Conservation (phyloP, 805 yeast species). For the Candida adriatica region DNA sequence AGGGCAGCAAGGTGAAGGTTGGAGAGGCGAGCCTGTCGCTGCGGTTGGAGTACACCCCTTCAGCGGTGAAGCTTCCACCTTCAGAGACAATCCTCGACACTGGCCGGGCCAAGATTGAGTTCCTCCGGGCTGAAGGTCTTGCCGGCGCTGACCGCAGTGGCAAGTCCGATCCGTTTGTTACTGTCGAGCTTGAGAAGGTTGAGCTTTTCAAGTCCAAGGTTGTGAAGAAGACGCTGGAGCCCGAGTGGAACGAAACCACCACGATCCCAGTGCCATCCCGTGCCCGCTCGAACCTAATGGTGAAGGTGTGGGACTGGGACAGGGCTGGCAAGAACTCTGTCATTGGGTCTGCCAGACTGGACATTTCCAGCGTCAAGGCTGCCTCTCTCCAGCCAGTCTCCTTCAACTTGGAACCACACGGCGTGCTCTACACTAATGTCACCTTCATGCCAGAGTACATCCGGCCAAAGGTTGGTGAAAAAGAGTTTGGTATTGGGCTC, state of each 20-base stretch:
- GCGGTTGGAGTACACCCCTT: slow-evolving; percentile 56
- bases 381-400: slow-evolving; percentile 37
- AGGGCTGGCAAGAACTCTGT: slow-evolving; percentile 61
- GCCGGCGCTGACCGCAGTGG: slow-evolving; percentile 64
- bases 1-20: slow-evolving; percentile 39
- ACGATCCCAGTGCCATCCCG: slow-evolving; percentile 59
- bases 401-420: slow-evolving; percentile 56
- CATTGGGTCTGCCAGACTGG: slow-evolving; percentile 47
- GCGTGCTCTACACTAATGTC: slow-evolving; percentile 46
- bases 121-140: slow-evolving; percentile 49
- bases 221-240: slow-evolving; percentile 60
- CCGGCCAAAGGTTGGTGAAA: slow-evolving; percentile 47
- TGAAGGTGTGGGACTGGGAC: slow-evolving; percentile 71
- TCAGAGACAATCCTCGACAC: slow-evolving; percentile 63
- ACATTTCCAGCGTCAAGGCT: slow-evolving; percentile 43
- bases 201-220: slow-evolving; percentile 52
- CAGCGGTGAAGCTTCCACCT: slow-evolving; percentile 44
- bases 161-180: slow-evolving; percentile 66
- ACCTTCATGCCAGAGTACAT: slow-evolving; percentile 59
- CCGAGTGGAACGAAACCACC: slow-evolving; percentile 68
- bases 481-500: slow-evolving; percentile 36
- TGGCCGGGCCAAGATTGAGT: slow-evolving; percentile 51
- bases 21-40: slow-evolving; percentile 36
- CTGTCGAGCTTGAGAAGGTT: slow-evolving; percentile 45
- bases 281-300: slow-evolving; percentile 39